Percentiles rank a stretch among this genome's conserved stretches.
These are phyloP conservation scores for Stereocaulon alpinum DNA, from an alignment of 495 filamentous ascomycete species.

Conservation along the genomic window DNA sequence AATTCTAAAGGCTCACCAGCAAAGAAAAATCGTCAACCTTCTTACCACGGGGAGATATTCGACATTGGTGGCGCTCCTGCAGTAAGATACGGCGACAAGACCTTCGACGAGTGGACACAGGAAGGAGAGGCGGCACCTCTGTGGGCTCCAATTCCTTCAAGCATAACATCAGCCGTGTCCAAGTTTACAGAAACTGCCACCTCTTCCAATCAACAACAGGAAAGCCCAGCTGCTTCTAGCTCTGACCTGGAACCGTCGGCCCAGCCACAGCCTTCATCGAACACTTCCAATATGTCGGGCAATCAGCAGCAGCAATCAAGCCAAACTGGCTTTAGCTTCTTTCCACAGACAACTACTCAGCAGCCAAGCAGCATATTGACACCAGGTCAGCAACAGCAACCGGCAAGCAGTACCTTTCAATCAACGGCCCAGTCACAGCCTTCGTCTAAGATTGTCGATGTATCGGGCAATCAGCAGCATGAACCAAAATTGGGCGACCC, in stretches of 20 bases:
- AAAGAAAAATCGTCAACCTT: constrained; percentile 21
- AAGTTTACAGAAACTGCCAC: background rate
- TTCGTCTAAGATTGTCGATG: background rate
- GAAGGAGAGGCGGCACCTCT: constrained; percentile 3
- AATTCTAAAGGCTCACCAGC: constrained; percentile 26
- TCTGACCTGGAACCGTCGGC: too few relatives aligned
- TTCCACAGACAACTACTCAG: constrained; percentile 12
- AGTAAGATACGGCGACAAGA: background rate
- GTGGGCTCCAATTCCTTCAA: constrained; percentile 14
- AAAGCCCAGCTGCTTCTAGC: too few relatives aligned
- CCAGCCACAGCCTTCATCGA: too few relatives aligned
- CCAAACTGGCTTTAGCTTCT: constrained; percentile 8
- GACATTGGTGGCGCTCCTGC: constrained; percentile 17
- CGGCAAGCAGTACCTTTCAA: constrained; percentile 9
- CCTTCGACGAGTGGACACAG: background rate
- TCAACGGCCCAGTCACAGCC: too few relatives aligned
- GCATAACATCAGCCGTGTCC: background rate
- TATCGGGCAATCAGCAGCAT: background rate
- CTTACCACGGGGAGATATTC: constrained; percentile 31
- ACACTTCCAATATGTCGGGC: background rate
- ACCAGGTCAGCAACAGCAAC: background rate
- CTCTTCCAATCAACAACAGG: background rate
- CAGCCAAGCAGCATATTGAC: background rate
- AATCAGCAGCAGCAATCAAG: background rate
- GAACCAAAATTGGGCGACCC: background rate